A percentile compares a stretch with the other conserved stretches of the same genome.
Conservation (phyloP, 371 early-diverging fungal genomes). For the Entomophthora muscae region DNA sequence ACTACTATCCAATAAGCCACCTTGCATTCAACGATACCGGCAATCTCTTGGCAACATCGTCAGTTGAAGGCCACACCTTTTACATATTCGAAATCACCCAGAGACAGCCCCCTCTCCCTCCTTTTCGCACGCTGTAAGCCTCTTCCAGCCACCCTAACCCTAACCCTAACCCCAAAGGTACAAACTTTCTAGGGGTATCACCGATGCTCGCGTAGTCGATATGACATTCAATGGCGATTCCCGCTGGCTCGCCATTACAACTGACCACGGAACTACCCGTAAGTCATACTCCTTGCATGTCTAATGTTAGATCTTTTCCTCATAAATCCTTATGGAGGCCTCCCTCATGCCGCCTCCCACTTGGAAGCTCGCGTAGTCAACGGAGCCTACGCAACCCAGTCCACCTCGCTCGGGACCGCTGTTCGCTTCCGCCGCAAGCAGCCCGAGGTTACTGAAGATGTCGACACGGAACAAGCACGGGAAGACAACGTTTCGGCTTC, state of each 20-base stretch:
- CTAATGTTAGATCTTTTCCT: conserved; percentile 27
- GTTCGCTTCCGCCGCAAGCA: neutral
- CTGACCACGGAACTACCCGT: conserved; percentile 58
- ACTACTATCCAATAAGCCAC: conserved; percentile 45
- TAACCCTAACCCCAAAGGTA: no score
- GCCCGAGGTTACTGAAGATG: neutral
- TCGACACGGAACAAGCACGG: neutral
- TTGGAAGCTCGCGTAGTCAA: conserved; percentile 12
- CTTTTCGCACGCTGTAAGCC: neutral
- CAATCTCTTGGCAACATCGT: conserved; percentile 48
- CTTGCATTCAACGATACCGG: conserved; percentile 45
- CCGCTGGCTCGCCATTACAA: conserved; percentile 59
- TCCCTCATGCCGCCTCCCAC: conserved; percentile 41
- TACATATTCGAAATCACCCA: conserved; percentile 34
- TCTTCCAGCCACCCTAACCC: no score
- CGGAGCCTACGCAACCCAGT: neutral
- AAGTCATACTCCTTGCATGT: neutral
- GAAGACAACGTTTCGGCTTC: neutral
- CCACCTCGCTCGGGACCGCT: neutral
- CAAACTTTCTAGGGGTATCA: conserved; percentile 55
- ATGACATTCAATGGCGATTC: conserved; percentile 51
- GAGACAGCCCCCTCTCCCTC: conserved; percentile 5
- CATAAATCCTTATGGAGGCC: conserved; percentile 49
- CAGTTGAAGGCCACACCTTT: conserved; percentile 55
- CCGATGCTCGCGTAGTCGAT: conserved; percentile 53